phyloP scores from a whole-genome alignment of 345 rosid genomes.

The Camelina hispida region DNA sequence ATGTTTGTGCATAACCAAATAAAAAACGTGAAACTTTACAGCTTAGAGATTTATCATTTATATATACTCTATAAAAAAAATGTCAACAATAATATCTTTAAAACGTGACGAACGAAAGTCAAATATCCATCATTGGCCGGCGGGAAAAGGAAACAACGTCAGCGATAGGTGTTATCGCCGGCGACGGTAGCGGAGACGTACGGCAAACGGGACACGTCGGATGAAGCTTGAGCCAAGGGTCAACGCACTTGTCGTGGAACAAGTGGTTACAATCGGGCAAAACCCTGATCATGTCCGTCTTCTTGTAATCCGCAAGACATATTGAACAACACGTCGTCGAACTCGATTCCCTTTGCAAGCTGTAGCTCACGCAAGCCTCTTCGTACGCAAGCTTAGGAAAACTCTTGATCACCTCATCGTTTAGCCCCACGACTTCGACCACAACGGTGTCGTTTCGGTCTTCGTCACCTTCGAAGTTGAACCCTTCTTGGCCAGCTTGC shows the following conservation, averaged over 20 bases:
- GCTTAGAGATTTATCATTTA: background rate
- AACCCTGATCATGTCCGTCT: slow-evolving; percentile 55
- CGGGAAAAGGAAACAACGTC: slow-evolving; percentile 63
- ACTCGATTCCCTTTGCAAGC: slow-evolving; percentile 49
- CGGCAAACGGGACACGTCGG: slow-evolving; percentile 80
- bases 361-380: slow-evolving; percentile 54
- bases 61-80: slow-evolving; percentile 9
- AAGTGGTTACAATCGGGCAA: slow-evolving; percentile 80
- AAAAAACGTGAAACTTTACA: slow-evolving; percentile 32
- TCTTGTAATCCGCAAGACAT: slow-evolving; percentile 82
- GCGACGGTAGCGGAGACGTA: slow-evolving; percentile 75
- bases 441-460: slow-evolving; percentile 34
- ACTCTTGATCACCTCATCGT: slow-evolving; percentile 66
- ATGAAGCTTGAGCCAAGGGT: slow-evolving; percentile 75
- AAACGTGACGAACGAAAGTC: slow-evolving; percentile 7
- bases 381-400: slow-evolving; percentile 75
- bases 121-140: slow-evolving; percentile 19
- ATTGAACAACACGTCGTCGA: slow-evolving; percentile 70
- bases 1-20: slow-evolving; percentile 4
- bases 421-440: slow-evolving; percentile 58
- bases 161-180: slow-evolving; percentile 64
- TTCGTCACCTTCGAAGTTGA: background rate
- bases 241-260: slow-evolving; percentile 76
- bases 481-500: slow-evolving; percentile 14
- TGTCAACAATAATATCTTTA: slow-evolving; percentile 23